phyloP scores from a whole-genome alignment of 2,329 filamentous ascomycete species.

The Ophiostoma montium region DNA sequence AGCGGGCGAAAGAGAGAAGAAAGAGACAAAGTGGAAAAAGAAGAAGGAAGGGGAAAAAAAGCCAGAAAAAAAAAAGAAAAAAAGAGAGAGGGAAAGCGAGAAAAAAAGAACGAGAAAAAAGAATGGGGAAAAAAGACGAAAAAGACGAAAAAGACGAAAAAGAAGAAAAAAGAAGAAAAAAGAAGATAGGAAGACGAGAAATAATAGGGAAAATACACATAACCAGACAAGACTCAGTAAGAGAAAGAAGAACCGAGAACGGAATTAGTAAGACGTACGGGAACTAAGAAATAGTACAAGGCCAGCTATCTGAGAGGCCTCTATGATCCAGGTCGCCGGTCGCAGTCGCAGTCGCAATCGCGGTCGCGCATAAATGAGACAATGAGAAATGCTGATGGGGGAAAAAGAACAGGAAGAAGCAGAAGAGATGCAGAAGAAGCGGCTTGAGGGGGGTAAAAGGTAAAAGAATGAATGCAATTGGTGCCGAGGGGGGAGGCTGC shows the following conservation, averaged over 20 bases:
- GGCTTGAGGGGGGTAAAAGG: not conserved
- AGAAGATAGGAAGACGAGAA: not conserved
- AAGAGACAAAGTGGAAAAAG: slow-evolving; percentile 1
- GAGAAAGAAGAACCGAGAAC: not conserved
- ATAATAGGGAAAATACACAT: too few relatives aligned
- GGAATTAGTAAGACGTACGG: slow-evolving; percentile 1
- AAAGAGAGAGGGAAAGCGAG: not conserved
- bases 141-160: not conserved
- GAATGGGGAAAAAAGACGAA: slow-evolving; percentile 1
- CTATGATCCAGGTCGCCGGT: too few relatives aligned
- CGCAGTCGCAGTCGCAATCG: not conserved
- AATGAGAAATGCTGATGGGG: not conserved
- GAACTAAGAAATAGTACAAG: not conserved
- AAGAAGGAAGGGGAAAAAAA: slow-evolving; percentile 11
- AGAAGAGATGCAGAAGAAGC: not conserved
- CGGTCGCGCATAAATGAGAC: too few relatives aligned
- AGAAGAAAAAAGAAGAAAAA: not conserved
- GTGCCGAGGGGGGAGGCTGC: not conserved
- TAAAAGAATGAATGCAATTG: not conserved
- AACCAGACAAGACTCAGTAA: too few relatives aligned
- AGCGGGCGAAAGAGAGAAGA: not conserved
- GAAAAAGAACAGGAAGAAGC: not conserved
- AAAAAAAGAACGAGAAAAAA: not conserved
- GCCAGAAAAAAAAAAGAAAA: not conserved
- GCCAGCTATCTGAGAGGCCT: too few relatives aligned